phyloP scores from a whole-genome alignment of 1,284 basidiomycete species.

The Chalciporus sp. region DNA sequence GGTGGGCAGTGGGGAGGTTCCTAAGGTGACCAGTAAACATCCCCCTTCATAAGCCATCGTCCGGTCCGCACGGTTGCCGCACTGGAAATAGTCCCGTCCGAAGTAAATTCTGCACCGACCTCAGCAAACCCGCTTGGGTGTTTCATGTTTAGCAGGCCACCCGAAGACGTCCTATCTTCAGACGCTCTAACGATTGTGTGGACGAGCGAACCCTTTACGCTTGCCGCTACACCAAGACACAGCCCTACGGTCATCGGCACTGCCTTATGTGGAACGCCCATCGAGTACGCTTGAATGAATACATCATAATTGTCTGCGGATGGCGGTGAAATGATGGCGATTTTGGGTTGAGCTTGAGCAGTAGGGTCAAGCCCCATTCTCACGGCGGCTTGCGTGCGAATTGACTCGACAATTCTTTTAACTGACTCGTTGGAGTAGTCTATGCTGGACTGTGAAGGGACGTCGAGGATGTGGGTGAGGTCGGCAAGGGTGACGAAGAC shows the following conservation, averaged over 20 bases:
- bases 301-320: conserved; percentile 48
- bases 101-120: conserved; percentile 56
- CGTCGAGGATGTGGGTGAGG: conserved; percentile 42
- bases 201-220: conserved; percentile 53
- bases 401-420: conserved; percentile 46
- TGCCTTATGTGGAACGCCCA: conserved; percentile 73
- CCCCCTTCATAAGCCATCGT: conserved; percentile 67
- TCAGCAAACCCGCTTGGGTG: conserved; percentile 70
- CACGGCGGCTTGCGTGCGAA: conserved; percentile 58
- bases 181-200: conserved; percentile 43
- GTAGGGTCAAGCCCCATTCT: conserved; percentile 66
- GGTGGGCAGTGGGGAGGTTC: too few species aligned
- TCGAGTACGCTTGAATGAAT: conserved; percentile 65
- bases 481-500: conserved; percentile 56
- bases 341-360: conserved; percentile 70
- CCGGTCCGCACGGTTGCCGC: conserved; percentile 71
- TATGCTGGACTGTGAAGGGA: conserved; percentile 21
- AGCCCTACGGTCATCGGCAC: conserved; percentile 77
- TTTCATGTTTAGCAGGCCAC: conserved; percentile 45
- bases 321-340: conserved; percentile 53
- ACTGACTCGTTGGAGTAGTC: conserved; percentile 34
- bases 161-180: not conserved
- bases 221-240: conserved; percentile 67
- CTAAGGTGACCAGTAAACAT: conserved; percentile 58
- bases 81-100: conserved; percentile 49